phyloP scores from a whole-genome alignment of 371 early-diverging fungal species.

The Mortierella sp. region DNA sequence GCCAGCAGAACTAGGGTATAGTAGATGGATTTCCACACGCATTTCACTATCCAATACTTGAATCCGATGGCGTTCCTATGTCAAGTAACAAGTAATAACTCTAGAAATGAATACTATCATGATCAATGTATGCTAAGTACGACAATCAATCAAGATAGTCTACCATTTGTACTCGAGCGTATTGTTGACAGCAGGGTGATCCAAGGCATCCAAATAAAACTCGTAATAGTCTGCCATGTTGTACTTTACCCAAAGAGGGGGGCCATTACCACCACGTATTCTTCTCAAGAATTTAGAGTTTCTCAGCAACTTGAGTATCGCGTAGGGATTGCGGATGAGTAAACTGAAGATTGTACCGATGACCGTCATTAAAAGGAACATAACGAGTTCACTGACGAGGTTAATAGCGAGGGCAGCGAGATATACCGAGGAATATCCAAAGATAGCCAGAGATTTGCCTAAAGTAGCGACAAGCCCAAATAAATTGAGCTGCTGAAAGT shows the following conservation, averaged over 20 bases:
- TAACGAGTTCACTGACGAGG: no score
- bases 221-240: slow-evolving; percentile 8
- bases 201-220: slow-evolving; percentile 5
- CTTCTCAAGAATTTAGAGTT: no score
- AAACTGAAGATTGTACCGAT: no score
- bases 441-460: no score
- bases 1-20: slow-evolving; percentile 19
- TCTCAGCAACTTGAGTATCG: no score
- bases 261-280: neutral
- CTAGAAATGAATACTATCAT: no score
- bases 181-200: slow-evolving; percentile 22
- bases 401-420: no score
- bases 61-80: slow-evolving; percentile 34
- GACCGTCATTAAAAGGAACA: no score
- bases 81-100: neutral
- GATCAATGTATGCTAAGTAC: no score
- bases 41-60: slow-evolving; percentile 24
- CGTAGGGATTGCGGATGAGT: no score
- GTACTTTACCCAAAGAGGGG: slow-evolving; percentile 9
- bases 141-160: no score
- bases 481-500: neutral
- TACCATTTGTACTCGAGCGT: slow-evolving; percentile 43
- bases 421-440: no score
- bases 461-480: slow-evolving; percentile 3
- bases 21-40: slow-evolving; percentile 17